Evolutionary conservation across 768 basidiomycete genomes (phyloP), one percentile per base, ranked within the genome.

Genomic region (Porpolomopsis calyptriformis): DNA sequence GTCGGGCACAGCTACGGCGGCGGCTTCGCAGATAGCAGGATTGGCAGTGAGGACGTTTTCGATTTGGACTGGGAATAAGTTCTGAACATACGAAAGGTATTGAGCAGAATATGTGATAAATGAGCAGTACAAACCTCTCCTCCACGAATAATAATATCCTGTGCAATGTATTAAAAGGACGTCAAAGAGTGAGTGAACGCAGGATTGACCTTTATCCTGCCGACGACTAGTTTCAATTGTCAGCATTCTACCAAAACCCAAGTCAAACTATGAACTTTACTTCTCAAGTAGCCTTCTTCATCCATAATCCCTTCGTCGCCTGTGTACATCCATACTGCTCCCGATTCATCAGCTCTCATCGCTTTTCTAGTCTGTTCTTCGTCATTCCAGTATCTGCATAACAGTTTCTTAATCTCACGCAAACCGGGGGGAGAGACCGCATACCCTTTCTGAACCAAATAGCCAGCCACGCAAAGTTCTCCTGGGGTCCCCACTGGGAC

Each of bases 241-340:
- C 36, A 26, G 27, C 7, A 40, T 48, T 12, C 16, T 40, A 39
- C 39, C 24, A 39, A 14, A 3, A 16, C 31, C 16, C 24, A 11
- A 10, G 40, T 40, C 29, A n/a, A n/a, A n/a, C n/a, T n/a, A n/a
- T n/a, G 14, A 25, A 11, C 65, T 79, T 49, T 53, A 86, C 87
- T 78, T 53, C 64, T 62, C 16, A 90, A 59, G 61, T 89, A 90
- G 1, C 87, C 87, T 44, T 90, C 81, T 43, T 80, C 75, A 52
- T 91, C 87, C 64, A 91, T 72, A 26, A 84, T 78, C 1, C 76
- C 86, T 54, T 87, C 76, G 56, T 91, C 87, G 1, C 87, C 87
- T 0, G 83, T 87, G 60, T 82, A 73, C 79, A 90, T 87, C 87
- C 87, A 90, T 27, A 82, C 53, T 2, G 64, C 73, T 16, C 76